Conservation (phyloP, 805 yeast genomes). For the Tetrapisispora arboricola region DNA sequence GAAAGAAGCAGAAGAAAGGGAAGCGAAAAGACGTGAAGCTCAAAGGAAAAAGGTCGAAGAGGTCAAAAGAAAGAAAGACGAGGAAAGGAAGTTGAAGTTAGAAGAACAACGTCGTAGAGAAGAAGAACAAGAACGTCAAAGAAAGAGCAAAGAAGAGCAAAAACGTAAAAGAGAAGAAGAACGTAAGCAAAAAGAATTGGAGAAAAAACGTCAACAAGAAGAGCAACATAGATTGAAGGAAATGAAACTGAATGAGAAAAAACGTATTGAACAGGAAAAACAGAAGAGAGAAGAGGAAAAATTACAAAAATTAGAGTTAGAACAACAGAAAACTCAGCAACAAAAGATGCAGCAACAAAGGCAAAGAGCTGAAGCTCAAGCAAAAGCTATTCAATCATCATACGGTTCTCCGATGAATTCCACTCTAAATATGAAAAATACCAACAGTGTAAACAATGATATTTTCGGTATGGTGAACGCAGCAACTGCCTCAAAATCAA, state of each 20-base stretch:
- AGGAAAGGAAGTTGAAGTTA: slow-evolving; percentile 32
- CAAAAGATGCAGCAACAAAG: slow-evolving; percentile 1
- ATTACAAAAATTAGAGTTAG: slow-evolving; percentile 4
- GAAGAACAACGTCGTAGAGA: slow-evolving; percentile 34
- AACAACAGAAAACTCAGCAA: neutral
- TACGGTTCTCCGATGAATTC: neutral
- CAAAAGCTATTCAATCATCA: neutral
- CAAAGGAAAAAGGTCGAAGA: slow-evolving; percentile 33
- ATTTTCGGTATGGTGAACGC: slow-evolving; percentile 21
- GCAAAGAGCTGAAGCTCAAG: neutral
- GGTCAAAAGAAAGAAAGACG: slow-evolving; percentile 30
- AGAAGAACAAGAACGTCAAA: slow-evolving; percentile 32
- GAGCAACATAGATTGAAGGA: slow-evolving; percentile 19
- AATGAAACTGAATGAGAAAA: slow-evolving; percentile 23
- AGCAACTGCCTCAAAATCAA: slow-evolving; percentile 18
- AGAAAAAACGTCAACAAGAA: slow-evolving; percentile 22
- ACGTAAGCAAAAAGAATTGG: slow-evolving; percentile 26
- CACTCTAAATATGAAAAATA: neutral
- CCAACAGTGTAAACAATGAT: slow-evolving; percentile 15
- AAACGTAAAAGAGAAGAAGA: slow-evolving; percentile 32
- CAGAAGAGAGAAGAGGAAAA: slow-evolving; percentile 9
- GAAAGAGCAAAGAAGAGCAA: slow-evolving; percentile 31
- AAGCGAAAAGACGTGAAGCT: slow-evolving; percentile 32
- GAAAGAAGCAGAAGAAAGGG: slow-evolving; percentile 33
- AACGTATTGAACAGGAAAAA: slow-evolving; percentile 16